phyloP scores from a whole-genome alignment of 495 filamentous ascomycete species.

The Lasiosphaeria hispida region DNA sequence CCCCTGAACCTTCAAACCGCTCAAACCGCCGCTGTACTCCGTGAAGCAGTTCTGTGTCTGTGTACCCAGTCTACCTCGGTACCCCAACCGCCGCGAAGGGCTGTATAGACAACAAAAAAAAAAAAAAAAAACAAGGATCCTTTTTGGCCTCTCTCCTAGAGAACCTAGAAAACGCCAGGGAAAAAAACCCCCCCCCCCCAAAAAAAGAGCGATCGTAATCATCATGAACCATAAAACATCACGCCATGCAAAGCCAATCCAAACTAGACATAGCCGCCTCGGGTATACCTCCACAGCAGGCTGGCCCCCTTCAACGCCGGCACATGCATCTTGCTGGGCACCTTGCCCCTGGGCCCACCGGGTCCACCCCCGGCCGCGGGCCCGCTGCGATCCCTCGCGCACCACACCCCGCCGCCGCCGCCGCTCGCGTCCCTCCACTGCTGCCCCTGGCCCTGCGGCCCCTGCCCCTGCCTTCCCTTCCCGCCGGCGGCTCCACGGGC shows the following conservation, averaged over 20 bases:
- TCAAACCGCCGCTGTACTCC: neutral
- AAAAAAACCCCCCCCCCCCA: neutral
- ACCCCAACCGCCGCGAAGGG: slow-evolving; percentile 1
- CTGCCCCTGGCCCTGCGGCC: no score
- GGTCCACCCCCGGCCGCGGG: no score
- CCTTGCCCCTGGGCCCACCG: neutral
- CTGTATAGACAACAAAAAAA: neutral
- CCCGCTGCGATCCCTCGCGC: neutral
- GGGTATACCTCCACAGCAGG: slow-evolving; percentile 36
- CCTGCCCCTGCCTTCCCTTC: neutral
- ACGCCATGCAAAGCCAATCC: neutral
- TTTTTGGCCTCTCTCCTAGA: no score
- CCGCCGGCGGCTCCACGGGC: neutral
- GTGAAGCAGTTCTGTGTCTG: neutral
- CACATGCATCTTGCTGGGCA: slow-evolving; percentile 17
- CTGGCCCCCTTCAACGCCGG: slow-evolving; percentile 33
- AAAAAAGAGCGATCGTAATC: slow-evolving; percentile 10
- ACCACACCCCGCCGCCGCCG: neutral
- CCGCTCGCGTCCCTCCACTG: neutral
- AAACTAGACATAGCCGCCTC: slow-evolving; percentile 21
- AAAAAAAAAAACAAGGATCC: neutral
- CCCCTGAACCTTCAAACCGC: neutral
- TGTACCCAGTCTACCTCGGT: neutral
- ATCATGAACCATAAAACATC: slow-evolving; percentile 5
- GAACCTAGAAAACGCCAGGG: neutral